phyloP scores from a whole-genome alignment of 2,329 filamentous ascomycete genomes.

The Botrytis cinerea region DNA sequence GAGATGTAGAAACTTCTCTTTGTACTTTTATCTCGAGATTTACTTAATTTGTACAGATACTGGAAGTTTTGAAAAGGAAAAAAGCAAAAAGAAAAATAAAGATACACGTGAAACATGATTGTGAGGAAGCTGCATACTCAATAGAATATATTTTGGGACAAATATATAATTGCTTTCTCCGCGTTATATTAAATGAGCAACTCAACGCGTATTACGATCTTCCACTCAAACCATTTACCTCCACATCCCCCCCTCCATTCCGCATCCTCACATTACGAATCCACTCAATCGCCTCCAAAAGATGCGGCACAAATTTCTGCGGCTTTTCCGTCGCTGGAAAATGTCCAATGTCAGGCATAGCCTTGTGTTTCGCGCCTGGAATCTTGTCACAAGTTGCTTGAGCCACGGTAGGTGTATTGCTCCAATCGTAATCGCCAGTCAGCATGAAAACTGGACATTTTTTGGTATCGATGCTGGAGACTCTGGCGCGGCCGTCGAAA shows the following conservation, averaged over 20 bases:
- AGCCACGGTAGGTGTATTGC: conserved; percentile 26
- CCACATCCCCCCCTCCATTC: background rate
- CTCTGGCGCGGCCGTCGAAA: conserved; percentile 50
- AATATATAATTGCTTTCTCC: background rate
- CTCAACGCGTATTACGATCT: background rate
- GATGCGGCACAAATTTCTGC: background rate
- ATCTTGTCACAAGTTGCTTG: conserved; percentile 24
- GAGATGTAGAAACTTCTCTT: background rate
- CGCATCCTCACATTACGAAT: background rate
- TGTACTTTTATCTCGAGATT: background rate
- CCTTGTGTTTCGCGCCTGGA: background rate
- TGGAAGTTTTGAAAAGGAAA: too few species aligned
- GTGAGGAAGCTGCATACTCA: background rate
- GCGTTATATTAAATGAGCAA: background rate
- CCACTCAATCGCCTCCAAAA: conserved; percentile 8
- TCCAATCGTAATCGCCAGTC: conserved; percentile 43
- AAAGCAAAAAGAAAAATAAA: too few species aligned
- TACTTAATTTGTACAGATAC: background rate
- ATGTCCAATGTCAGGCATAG: conserved; percentile 4
- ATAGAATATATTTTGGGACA: background rate
- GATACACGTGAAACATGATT: background rate
- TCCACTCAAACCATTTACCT: background rate
- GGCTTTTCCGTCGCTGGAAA: conserved; percentile 14
- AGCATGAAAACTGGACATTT: conserved; percentile 54
- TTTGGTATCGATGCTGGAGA: conserved; percentile 49